Evolutionary conservation across 1,284 basidiomycete species (phyloP), one percentile per base, ranked within the genome.

Genomic region (Cryptococcus sp.): DNA sequence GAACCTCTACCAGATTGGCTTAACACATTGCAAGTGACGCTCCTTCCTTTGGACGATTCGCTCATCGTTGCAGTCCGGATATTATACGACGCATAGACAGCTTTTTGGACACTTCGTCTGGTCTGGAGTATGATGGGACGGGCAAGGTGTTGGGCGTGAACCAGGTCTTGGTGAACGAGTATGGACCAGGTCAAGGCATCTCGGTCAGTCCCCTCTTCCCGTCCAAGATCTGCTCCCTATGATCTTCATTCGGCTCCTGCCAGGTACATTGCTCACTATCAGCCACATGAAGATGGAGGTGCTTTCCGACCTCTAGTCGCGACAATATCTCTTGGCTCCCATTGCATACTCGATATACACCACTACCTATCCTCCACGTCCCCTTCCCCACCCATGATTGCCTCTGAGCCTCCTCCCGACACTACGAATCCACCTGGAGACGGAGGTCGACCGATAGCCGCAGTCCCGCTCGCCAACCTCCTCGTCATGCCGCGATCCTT

Each of bases 261-360:
- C 12, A 48, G 26, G 16, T 23, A 12, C 21, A 4, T 16, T 35
- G 37, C 59, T 57, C 38, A 59, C 36, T 5, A 18, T 3, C 67
- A 91, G 88, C 89, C 91, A 1, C 93, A 95, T 63, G 84, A 95
- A 73, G 93, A 97, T 66, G 92, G 93, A 0, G 84, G 86, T 0
- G 82, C 86, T 3, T 97, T 95, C 73, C 77, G 84, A 60, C 87
- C 91, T 0, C 82, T 86, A 5, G 92, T 97, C 0, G 86, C 89
- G 1, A 97, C 92, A 10, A 76, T 97, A 48, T 92, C 90, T 11
- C 75, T 97, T 46, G 86, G 85, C 25, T 86, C 87, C 0, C 85
- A 91, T 70, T 78, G 86, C 1, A 75, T 91, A 39, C 85, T 97
- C 60, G 82, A 94, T 70, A 84, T 94, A 11, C 89, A 89, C 68